Conservation (phyloP, 2,329 filamentous ascomycete genomes). For the Fusarium anthophilum region DNA sequence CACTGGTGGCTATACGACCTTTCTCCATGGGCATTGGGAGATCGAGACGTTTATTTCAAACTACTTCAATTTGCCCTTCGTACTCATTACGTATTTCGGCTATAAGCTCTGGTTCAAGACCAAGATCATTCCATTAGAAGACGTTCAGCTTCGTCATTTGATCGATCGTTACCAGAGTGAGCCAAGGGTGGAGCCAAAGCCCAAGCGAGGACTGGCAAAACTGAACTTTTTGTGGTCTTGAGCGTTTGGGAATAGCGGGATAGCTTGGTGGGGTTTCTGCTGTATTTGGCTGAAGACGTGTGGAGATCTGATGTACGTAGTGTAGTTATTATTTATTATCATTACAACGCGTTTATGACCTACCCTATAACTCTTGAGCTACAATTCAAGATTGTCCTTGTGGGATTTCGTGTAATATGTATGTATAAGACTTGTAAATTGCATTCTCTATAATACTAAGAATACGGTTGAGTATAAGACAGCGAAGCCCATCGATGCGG, state of each 20-base stretch:
- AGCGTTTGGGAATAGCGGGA: not conserved
- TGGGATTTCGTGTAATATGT: not conserved
- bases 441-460: rapidly evolving
- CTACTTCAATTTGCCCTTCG: constrained; percentile 1
- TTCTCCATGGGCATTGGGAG: not conserved
- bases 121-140: not conserved
- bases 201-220: not conserved
- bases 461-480: not conserved
- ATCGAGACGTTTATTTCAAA: not conserved
- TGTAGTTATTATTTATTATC: not conserved
- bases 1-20: not conserved
- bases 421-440: too few species aligned
- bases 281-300: not conserved
- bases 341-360: too few species aligned
- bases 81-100: not conserved
- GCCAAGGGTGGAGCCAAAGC: not conserved
- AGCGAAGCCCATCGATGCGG: not conserved
- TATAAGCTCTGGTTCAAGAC: constrained; percentile 3
- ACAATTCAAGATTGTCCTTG: rapidly evolving
- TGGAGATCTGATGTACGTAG: not conserved
- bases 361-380: not conserved
- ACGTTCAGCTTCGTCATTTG: not conserved
- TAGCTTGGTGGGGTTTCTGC: not conserved
- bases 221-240: not conserved
- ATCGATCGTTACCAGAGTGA: not conserved